Percentiles rank a stretch among this genome's conserved stretches.
Conservation (phyloP, 2,329 filamentous ascomycete species). For the Didymella segeticola region DNA sequence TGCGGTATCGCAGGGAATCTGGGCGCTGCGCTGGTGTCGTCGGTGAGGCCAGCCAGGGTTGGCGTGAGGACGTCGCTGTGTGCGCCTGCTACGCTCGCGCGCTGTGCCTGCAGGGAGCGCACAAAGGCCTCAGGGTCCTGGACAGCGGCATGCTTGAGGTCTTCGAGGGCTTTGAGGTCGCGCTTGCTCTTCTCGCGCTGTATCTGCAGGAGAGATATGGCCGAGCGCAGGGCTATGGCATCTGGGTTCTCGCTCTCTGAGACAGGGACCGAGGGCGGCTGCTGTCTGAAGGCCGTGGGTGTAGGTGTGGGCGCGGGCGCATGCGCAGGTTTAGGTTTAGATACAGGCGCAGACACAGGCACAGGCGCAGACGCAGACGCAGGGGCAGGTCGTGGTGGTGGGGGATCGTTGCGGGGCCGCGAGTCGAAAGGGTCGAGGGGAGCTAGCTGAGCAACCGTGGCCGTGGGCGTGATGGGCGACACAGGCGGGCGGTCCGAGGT, state of each 20-base stretch:
- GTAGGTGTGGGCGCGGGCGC: constrained; percentile 1
- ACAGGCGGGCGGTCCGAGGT: constrained; percentile 49
- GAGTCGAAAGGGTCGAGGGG: constrained; percentile 35
- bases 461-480: constrained; percentile 50
- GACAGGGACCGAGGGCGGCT: constrained; percentile 55
- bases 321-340: no score
- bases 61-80: constrained; percentile 45
- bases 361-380: no score
- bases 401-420: constrained; percentile 35
- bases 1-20: constrained; percentile 72
- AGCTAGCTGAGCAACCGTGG: constrained; percentile 44
- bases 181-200: constrained; percentile 79
- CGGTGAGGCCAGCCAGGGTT: constrained; percentile 47
- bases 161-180: constrained; percentile 75
- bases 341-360: no score
- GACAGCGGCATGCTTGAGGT: constrained; percentile 73
- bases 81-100: constrained; percentile 46
- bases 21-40: constrained; percentile 27
- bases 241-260: constrained; percentile 72
- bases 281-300: constrained; percentile 47
- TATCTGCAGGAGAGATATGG: constrained; percentile 85
- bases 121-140: constrained; percentile 75
- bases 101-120: constrained; percentile 69
- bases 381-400: constrained; percentile 30
- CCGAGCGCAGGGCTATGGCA: constrained; percentile 82